These are phyloP conservation scores for Colletotrichum tofieldiae DNA, from an alignment of 2,329 filamentous ascomycete species.

Conservation along the genomic window DNA sequence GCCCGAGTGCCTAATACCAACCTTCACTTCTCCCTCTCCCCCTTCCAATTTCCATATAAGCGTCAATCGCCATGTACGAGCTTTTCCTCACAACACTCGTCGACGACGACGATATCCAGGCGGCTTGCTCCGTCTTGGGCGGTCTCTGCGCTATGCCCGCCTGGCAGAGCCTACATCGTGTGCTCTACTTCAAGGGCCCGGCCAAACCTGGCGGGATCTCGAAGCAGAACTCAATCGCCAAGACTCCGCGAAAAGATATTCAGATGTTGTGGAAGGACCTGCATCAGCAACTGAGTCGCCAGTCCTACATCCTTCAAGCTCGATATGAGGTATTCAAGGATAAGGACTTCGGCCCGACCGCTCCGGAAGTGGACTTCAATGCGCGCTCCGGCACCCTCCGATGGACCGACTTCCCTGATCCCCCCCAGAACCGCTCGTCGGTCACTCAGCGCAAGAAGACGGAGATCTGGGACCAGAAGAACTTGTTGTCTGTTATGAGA, in stretches of 20 bases:
- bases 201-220: slow-evolving; percentile 62
- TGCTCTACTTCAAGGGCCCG: slow-evolving; percentile 69
- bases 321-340: slow-evolving; percentile 68
- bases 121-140: slow-evolving; percentile 67
- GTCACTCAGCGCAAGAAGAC: slow-evolving; percentile 70
- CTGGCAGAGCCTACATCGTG: slow-evolving; percentile 64
- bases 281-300: slow-evolving; percentile 67
- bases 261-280: slow-evolving; percentile 67
- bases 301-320: slow-evolving; percentile 71
- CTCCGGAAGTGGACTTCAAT: slow-evolving; percentile 57
- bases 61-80: slow-evolving; percentile 66
- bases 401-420: slow-evolving; percentile 75
- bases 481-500: slow-evolving; percentile 63
- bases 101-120: slow-evolving; percentile 63
- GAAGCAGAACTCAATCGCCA: slow-evolving; percentile 53
- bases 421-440: slow-evolving; percentile 60
- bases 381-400: slow-evolving; percentile 63
- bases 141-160: slow-evolving; percentile 72
- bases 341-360: slow-evolving; percentile 60
- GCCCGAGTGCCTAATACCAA: neutral
- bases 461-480: slow-evolving; percentile 68
- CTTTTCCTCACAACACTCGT: slow-evolving; percentile 72
- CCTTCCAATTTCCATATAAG: neutral
- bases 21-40: no score
- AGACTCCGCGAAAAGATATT: slow-evolving; percentile 51